phyloP scores from a whole-genome alignment of 176 grass and related monocot species.

The Olyra latifolia region DNA sequence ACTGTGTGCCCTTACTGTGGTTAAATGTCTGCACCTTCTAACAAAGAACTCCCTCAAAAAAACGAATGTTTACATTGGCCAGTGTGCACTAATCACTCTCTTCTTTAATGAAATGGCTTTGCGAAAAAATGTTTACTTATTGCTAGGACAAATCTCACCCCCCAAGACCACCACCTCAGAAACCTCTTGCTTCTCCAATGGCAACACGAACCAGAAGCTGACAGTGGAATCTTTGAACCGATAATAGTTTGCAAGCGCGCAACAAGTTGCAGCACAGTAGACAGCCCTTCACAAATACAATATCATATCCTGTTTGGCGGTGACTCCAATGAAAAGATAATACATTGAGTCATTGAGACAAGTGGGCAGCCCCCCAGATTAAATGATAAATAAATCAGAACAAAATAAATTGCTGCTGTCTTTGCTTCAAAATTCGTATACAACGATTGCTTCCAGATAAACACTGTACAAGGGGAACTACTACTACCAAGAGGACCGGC shows the following conservation, averaged over 20 bases:
- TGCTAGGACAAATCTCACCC: neutral
- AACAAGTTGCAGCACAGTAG: neutral
- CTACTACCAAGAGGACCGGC: neutral
- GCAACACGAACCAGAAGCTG: neutral
- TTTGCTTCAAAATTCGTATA: constrained; percentile 36
- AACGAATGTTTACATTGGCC: too few species aligned
- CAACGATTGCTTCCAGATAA: constrained; percentile 14
- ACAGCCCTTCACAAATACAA: neutral
- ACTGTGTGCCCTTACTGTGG: too few species aligned
- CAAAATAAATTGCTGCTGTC: neutral
- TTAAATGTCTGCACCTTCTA: too few species aligned
- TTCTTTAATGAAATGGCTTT: too few species aligned
- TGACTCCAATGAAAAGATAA: neutral
- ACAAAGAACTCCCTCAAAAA: too few species aligned
- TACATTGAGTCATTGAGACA: neutral
- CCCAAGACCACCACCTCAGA: neutral
- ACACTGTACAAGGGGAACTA: constrained; percentile 43
- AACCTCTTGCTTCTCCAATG: neutral
- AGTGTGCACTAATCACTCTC: too few species aligned
- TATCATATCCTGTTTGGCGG: neutral
- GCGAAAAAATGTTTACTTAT: too few species aligned
- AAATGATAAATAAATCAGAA: neutral
- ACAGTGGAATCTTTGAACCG: neutral
- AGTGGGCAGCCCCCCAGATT: neutral
- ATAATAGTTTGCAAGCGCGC: neutral